Evolutionary conservation across 2,329 filamentous ascomycete genomes (phyloP).

Genomic region (Plenodomus lindquistii): DNA sequence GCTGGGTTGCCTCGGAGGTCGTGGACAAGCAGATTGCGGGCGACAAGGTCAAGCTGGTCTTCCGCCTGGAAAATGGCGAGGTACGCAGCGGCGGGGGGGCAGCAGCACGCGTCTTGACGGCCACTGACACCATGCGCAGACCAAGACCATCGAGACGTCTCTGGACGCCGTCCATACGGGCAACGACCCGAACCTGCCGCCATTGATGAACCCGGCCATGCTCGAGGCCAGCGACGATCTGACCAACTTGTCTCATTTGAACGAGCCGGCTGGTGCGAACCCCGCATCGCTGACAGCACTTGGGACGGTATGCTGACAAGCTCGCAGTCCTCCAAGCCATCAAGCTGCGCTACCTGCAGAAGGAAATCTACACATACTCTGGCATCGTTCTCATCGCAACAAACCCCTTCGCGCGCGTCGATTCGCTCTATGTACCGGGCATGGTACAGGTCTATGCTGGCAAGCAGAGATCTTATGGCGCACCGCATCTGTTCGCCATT

Average conservation of each 20-base stretch:
- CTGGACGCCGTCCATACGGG: conserved; percentile 74
- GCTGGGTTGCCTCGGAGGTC: conserved; percentile 97
- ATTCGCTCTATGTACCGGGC: conserved; percentile 96
- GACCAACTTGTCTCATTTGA: conserved; percentile 95
- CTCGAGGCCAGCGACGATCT: conserved; percentile 98
- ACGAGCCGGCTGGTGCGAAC: conserved; percentile 87
- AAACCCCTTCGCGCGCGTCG: conserved; percentile 95
- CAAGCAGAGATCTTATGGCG: conserved; percentile 93
- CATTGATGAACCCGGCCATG: conserved; percentile 97
- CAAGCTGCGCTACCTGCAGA: conserved; percentile 93
- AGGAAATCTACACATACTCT: conserved; percentile 99
- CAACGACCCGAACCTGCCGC: conserved; percentile 78
- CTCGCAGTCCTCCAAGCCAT: conserved; percentile 89
- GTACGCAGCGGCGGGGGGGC: conserved; percentile 52
- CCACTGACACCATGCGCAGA: conserved; percentile 55
- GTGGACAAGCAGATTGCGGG: conserved; percentile 81
- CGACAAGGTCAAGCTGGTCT: conserved; percentile 83
- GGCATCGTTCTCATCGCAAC: conserved; percentile 98
- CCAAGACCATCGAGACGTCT: conserved; percentile 78
- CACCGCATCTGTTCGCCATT: conserved; percentile 97
- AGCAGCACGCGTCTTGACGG: neutral
- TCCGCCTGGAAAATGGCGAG: conserved; percentile 91
- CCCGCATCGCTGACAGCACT: neutral
- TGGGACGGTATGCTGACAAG: conserved; percentile 30
- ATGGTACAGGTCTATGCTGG: conserved; percentile 99